These are phyloP conservation scores for Mycena citricolor DNA, from an alignment of 1,284 basidiomycete genomes.

Conservation along the genomic window DNA sequence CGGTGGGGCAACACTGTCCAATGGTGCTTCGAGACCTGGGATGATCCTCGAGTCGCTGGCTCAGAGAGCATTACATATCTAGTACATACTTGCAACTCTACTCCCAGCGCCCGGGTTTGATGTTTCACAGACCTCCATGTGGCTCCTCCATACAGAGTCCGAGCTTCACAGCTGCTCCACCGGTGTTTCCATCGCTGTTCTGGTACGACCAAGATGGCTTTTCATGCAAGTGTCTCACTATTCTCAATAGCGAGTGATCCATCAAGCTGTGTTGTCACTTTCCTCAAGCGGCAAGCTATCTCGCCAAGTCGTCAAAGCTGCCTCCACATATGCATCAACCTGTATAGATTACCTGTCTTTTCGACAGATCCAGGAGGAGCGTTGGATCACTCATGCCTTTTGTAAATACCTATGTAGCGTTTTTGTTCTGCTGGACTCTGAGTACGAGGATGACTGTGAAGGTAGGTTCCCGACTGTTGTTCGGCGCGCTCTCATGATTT, in stretches of 20 bases:
- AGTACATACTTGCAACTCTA: slow-evolving; percentile 37
- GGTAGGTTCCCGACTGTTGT: slow-evolving; percentile 27
- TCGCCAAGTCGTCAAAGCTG: slow-evolving; percentile 22
- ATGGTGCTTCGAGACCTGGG: slow-evolving; percentile 68
- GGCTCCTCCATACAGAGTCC: slow-evolving; percentile 12
- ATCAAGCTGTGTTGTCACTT: slow-evolving; percentile 20
- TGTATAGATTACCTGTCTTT: slow-evolving; percentile 11
- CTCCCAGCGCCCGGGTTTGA: not conserved
- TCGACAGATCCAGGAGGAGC: slow-evolving; percentile 8
- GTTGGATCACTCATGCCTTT: slow-evolving; percentile 30
- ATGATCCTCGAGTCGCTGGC: slow-evolving; percentile 48
- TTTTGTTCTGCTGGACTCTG: slow-evolving; percentile 32
- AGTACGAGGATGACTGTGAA: slow-evolving; percentile 24
- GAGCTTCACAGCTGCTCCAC: slow-evolving; percentile 12
- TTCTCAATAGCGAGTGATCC: slow-evolving; percentile 24
- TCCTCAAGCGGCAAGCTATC: slow-evolving; percentile 19
- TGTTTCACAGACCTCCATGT: slow-evolving; percentile 19
- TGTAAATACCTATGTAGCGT: slow-evolving; percentile 36
- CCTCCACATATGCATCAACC: slow-evolving; percentile 8
- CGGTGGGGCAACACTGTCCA: slow-evolving; percentile 51
- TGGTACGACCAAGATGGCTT: slow-evolving; percentile 17
- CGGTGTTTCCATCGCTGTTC: slow-evolving; percentile 22
- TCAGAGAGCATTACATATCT: slow-evolving; percentile 49
- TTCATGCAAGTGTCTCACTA: not conserved
- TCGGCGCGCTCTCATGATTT: not conserved